Base-by-base conservation (phyloP, 106 monocot species). In the Xerophyta viscosa region DNA sequence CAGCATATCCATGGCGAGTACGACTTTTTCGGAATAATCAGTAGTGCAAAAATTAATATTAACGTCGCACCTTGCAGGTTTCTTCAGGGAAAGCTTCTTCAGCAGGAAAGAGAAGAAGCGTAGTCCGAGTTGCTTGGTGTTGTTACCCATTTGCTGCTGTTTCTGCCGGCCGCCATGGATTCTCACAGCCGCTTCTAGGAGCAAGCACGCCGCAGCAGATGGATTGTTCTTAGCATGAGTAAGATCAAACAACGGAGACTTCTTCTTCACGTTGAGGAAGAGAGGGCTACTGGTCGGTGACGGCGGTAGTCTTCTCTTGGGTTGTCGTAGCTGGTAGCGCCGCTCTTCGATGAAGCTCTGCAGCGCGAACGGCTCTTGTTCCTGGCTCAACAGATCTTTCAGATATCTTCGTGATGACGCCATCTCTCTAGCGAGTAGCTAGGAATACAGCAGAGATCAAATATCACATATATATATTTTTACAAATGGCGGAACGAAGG, bases 281-380 rank as follows among this genome's bases (percentile, higher is more conserved):
- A 26, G 20, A 13, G 47, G 29, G 25, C 47, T 48, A 23, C 36
- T 37, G 2, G 57, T 2, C 21, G 39, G 39, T 13, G 19, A 24
- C 24, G 24, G 29, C 19, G 26, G 23, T 25, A 7, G 13, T 1
- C 6, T 19, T 26, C 57, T 57, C 41, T 57, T 42, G 8, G 8
- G 42, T 20, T 31, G 46, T 3, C 41, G 48, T 20, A 67, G 50
- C 25, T 58, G 67, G 57, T 17, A 25, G 17, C 69, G 62, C 25
- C 57, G 37, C 55, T 71, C 71, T 18, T 41, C 56, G 27, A 71
- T 47, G 56, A 44, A 71, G 57, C 47, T 52, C 41, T 71, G 12
- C 12, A 71, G 63, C n/a, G 56, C 63, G 56, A 71, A 71, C 15
- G 71, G 71, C 48, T 71, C 71, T 50, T 71, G 71, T 48, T 71